phyloP scores from a whole-genome alignment of 2,329 filamentous ascomycete genomes.

The Sordariomycetes sp. region DNA sequence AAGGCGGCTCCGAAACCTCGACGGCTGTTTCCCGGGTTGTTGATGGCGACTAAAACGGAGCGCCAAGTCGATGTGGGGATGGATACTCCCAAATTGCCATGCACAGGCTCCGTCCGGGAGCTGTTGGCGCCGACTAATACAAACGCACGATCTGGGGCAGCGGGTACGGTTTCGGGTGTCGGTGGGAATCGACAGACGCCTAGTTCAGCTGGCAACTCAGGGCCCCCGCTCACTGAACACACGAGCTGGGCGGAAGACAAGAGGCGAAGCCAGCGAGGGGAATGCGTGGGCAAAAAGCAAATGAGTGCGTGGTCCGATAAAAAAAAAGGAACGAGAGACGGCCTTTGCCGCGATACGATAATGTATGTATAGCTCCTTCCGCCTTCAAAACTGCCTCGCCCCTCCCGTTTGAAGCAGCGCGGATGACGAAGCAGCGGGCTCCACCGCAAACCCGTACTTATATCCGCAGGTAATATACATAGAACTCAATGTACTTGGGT shows the following conservation, averaged over 20 bases:
- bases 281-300: background rate
- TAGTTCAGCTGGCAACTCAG: background rate
- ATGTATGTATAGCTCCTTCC: background rate
- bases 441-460: background rate
- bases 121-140: background rate
- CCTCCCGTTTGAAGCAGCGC: background rate
- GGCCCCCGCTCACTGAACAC: background rate
- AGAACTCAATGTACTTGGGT: background rate
- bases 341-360: background rate
- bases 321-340: conserved; percentile 1
- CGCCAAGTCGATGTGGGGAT: conserved; percentile 5
- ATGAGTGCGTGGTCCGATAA: background rate
- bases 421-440: background rate
- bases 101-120: background rate
- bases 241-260: background rate
- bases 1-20: background rate
- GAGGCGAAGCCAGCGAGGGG: background rate
- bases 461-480: background rate
- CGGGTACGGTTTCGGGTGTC: background rate
- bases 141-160: background rate
- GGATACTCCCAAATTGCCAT: conserved; percentile 1
- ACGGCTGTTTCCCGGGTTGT: background rate
- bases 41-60: background rate
- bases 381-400: background rate
- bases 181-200: background rate